phyloP scores from a whole-genome alignment of 2,329 filamentous ascomycete genomes.

The Colletotrichum chrysophilum region DNA sequence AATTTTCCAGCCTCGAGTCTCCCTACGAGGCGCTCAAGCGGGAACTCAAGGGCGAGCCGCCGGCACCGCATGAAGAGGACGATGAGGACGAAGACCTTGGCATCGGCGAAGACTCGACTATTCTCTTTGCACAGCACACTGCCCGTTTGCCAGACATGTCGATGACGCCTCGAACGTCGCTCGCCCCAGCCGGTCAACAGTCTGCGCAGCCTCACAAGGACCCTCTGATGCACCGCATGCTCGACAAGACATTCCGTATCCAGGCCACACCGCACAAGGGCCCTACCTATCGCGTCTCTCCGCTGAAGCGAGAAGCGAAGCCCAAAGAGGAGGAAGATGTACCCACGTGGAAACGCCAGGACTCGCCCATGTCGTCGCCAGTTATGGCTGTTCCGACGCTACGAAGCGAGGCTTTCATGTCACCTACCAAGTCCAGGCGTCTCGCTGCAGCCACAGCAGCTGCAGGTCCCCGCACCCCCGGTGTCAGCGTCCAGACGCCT shows the following conservation, averaged over 20 bases:
- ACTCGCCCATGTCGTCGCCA: slow-evolving; percentile 73
- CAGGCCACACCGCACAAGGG: slow-evolving; percentile 84
- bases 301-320: slow-evolving; percentile 42
- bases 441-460: slow-evolving; percentile 42
- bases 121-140: slow-evolving; percentile 57
- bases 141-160: slow-evolving; percentile 66
- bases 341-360: slow-evolving; percentile 49
- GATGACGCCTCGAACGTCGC: slow-evolving; percentile 56
- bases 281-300: slow-evolving; percentile 46
- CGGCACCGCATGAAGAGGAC: slow-evolving; percentile 32
- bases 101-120: slow-evolving; percentile 49
- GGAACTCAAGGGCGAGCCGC: slow-evolving; percentile 59
- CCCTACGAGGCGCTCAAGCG: slow-evolving; percentile 78
- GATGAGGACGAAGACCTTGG: slow-evolving; percentile 41
- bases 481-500: slow-evolving; percentile 86
- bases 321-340: slow-evolving; percentile 32
- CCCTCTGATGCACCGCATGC: slow-evolving; percentile 85
- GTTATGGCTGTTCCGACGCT: slow-evolving; percentile 83
- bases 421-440: slow-evolving; percentile 63
- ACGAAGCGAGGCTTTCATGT: slow-evolving; percentile 84
- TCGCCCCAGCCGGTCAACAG: slow-evolving; percentile 42
- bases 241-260: slow-evolving; percentile 94
- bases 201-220: slow-evolving; percentile 59
- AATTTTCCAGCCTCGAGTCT: slow-evolving; percentile 72
- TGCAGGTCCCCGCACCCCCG: slow-evolving; percentile 71